phyloP scores from a whole-genome alignment of 371 early-diverging fungal genomes.

The Vairimorpha apis region DNA sequence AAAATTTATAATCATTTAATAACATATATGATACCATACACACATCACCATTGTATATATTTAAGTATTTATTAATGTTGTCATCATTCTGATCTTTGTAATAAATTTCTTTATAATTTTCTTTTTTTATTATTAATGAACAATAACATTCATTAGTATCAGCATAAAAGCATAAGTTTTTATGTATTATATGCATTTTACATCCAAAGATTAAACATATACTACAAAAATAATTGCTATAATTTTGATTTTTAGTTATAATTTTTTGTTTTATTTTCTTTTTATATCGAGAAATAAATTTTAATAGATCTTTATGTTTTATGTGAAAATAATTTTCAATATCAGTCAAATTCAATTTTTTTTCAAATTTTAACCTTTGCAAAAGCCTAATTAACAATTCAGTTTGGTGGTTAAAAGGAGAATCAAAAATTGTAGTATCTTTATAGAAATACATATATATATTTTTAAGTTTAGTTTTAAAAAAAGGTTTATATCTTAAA shows the following conservation, averaged over 20 bases:
- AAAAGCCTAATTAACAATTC: not conserved
- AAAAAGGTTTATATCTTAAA: slow-evolving; percentile 43
- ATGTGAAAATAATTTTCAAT: too few species aligned
- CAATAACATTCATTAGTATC: not conserved
- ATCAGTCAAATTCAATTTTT: not conserved
- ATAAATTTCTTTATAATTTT: too few species aligned
- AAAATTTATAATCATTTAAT: not conserved
- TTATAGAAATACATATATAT: slow-evolving; percentile 31
- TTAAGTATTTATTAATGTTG: not conserved
- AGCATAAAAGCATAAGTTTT: not conserved
- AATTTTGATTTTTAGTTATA: not conserved
- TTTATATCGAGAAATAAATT: not conserved
- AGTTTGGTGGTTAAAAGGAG: not conserved
- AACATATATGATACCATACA: slow-evolving; percentile 10
- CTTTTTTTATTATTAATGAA: too few species aligned
- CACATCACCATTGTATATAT: slow-evolving; percentile 1
- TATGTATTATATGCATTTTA: slow-evolving; percentile 29
- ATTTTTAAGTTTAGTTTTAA: not conserved
- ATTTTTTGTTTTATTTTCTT: not conserved
- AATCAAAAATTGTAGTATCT: slow-evolving; percentile 21
- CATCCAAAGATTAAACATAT: slow-evolving; percentile 52
- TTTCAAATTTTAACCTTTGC: not conserved
- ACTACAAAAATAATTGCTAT: slow-evolving; percentile 44
- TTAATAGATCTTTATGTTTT: too few species aligned
- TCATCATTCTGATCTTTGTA: too few species aligned